These are phyloP conservation scores for Heracleum sosnowskyi DNA, from an alignment of 129 eudicot genomes.

Conservation along the genomic window DNA sequence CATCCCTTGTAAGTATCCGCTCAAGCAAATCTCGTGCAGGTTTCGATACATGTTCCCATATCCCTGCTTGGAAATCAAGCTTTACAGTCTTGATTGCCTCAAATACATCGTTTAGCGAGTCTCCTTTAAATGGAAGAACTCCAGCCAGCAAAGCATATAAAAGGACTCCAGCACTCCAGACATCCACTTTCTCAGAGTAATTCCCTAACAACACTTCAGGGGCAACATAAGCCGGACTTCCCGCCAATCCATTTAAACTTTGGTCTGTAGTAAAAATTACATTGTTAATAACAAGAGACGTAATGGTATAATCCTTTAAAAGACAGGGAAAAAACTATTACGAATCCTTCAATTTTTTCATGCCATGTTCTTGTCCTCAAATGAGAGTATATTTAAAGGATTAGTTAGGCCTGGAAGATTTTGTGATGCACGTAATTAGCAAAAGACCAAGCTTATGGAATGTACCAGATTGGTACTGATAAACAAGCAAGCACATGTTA, in stretches of 20 bases:
- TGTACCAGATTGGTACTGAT: background rate
- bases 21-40: slow-evolving; percentile 95
- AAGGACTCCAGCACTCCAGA: slow-evolving; percentile 99
- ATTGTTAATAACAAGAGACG: background rate
- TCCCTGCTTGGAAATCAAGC: slow-evolving; percentile 61
- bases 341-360: background rate
- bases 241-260: slow-evolving; percentile 83
- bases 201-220: slow-evolving; percentile 83
- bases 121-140: slow-evolving; percentile 84
- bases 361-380: background rate
- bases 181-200: slow-evolving; percentile 81
- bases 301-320: background rate
- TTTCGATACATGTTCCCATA: slow-evolving; percentile 79
- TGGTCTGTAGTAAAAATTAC: slow-evolving; percentile 53
- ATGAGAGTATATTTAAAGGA: background rate
- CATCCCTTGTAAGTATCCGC: slow-evolving; percentile 73
- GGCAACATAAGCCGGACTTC: slow-evolving; percentile 95
- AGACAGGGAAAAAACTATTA: background rate
- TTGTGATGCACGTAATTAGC: background rate
- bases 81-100: slow-evolving; percentile 66
- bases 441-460: background rate
- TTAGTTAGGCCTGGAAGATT: background rate
- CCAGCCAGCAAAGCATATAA: slow-evolving; percentile 87
- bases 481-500: background rate
- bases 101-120: slow-evolving; percentile 63